These are phyloP conservation scores for Podosphaera fusca DNA, from an alignment of 2,329 filamentous ascomycete genomes.

Conservation along the genomic window DNA sequence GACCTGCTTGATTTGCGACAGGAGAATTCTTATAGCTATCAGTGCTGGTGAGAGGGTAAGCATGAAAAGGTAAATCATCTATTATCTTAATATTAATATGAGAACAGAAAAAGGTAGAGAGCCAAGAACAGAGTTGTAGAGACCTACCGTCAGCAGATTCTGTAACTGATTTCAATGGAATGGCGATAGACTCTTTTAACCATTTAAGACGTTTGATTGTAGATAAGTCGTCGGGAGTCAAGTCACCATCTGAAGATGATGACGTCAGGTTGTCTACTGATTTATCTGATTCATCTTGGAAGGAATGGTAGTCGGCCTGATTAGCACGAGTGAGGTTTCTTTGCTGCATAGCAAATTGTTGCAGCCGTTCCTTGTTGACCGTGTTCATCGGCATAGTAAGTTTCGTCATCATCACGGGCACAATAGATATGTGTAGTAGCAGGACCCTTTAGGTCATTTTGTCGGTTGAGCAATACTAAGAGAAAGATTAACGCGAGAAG, in stretches of 20 bases:
- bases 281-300: too few relatives aligned
- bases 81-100: background rate
- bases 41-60: conserved; percentile 5
- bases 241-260: conserved; percentile 6
- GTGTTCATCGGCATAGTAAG: too few relatives aligned
- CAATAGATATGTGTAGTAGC: too few relatives aligned
- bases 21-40: conserved; percentile 4
- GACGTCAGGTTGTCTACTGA: background rate
- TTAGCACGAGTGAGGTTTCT: too few relatives aligned
- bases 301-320: too few relatives aligned
- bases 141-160: conserved; percentile 10
- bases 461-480: too few relatives aligned
- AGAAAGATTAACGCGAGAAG: too few relatives aligned
- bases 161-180: conserved; percentile 4
- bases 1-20: background rate
- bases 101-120: background rate
- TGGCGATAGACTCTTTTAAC: conserved; percentile 12
- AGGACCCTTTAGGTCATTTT: too few relatives aligned
- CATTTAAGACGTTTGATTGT: conserved; percentile 7
- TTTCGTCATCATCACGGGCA: too few relatives aligned
- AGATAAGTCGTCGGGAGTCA: conserved; percentile 4
- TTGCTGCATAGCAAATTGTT: too few relatives aligned
- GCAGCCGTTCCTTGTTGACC: too few relatives aligned
- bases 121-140: background rate
- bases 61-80: conserved; percentile 13